Evolutionary conservation across 306 rosid genomes (phyloP), one percentile per base, ranked within the genome.

Genomic region (Medicago arabica): DNA sequence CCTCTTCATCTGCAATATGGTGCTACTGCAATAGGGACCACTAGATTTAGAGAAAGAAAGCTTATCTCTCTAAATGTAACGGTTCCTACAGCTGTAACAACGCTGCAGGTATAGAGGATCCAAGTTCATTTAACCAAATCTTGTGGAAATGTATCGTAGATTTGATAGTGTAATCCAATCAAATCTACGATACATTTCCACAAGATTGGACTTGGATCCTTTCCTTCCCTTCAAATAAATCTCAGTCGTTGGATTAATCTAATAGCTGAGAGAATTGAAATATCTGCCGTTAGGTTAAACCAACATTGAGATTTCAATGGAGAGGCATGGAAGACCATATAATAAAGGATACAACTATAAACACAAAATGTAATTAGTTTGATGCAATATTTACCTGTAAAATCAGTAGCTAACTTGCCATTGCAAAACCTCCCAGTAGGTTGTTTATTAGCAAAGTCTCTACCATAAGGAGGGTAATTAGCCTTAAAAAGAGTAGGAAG

Each of bases 381-480:
- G 46, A 69, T 34, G 69, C 13, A 58, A 18, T 4, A 21, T 78
- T 69, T 77, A 92, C 97, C 99, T 51, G 97, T 96, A 77, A 90
- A 72, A 83, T 95, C 99, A 79, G 98, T 96, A 49, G 98, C 99
- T 64, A 96, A 78, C 76, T 96, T 96, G 0, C 99, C 98, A 78
- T 96, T 92, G 81, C 98, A 90, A 71, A 96, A 96, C 83, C 99
- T 90, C 18, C 99, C 98, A 8, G 99, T 92, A 21, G 98, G 81
- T 73, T 91, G 87, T n/a, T 92, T 97, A 60, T 82, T 92, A 64
- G 72, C 75, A 69, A 87, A 96, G 81, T 96, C 99, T 67, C 93
- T 96, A 19, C 99, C 99, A 84, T 96, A 96, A 77, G 99, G 99
- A 86, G 97, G 98, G 68, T 88, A 90, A 80, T 96, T 19, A 60